Percentiles rank a stretch among this genome's conserved stretches.
These are phyloP conservation scores for Acacia concinna DNA, from an alignment of 331 rosid genomes.

Conservation along the genomic window DNA sequence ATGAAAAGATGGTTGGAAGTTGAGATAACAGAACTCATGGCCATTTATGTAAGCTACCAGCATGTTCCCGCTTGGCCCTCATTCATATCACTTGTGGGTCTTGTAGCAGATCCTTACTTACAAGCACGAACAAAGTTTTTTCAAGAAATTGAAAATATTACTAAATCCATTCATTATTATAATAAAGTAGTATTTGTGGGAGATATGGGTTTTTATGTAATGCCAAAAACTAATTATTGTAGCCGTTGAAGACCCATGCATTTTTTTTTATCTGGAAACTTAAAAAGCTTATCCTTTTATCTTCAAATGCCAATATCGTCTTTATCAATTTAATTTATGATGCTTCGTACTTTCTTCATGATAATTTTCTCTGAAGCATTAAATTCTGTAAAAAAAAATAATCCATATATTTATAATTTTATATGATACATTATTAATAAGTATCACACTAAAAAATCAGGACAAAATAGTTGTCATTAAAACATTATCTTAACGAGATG, in stretches of 20 bases:
- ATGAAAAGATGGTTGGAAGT: conserved; percentile 25
- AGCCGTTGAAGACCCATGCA: background rate
- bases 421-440: background rate
- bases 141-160: background rate
- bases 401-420: background rate
- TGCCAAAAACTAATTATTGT: conserved; percentile 20
- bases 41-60: conserved; percentile 24
- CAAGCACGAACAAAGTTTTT: background rate
- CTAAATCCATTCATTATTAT: conserved; percentile 14
- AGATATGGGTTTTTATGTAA: background rate
- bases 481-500: no score
- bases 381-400: background rate
- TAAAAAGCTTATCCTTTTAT: background rate
- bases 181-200: background rate
- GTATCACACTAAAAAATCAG: background rate
- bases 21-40: conserved; percentile 28
- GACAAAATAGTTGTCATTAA: background rate
- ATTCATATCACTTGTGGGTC: conserved; percentile 28
- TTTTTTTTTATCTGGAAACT: background rate
- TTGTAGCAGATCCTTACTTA: conserved; percentile 3
- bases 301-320: background rate
- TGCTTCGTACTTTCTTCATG: background rate
- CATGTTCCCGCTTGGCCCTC: conserved; percentile 26
- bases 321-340: background rate
- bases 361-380: background rate